Evolutionary conservation across 2,329 filamentous ascomycete species (phyloP).

Genomic region (Epichloe sibirici): DNA sequence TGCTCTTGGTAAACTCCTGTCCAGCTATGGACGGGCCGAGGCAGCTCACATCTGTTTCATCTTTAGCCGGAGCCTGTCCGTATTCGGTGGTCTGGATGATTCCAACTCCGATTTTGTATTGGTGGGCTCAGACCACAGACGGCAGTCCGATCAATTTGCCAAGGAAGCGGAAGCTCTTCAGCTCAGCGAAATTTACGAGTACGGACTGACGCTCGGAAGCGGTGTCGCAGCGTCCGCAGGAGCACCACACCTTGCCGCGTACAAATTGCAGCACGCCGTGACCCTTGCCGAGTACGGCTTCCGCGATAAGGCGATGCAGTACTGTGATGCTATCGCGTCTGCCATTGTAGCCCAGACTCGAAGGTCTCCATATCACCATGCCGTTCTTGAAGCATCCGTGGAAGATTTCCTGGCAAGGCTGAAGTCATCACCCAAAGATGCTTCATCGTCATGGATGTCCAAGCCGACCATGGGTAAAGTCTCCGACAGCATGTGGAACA

Average conservation of each 20-base stretch:
- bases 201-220: constrained; percentile 61
- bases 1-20: constrained; percentile 69
- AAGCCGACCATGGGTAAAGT: constrained; percentile 96
- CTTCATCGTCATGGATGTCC: constrained; percentile 76
- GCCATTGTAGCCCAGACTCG: constrained; percentile 72
- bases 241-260: constrained; percentile 74
- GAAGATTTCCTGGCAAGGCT: constrained; percentile 77
- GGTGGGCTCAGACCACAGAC: constrained; percentile 71
- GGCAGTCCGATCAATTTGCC: constrained; percentile 57
- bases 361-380: constrained; percentile 76
- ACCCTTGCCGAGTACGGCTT: constrained; percentile 74
- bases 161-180: constrained; percentile 78
- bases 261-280: constrained; percentile 83
- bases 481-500: constrained; percentile 77
- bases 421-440: constrained; percentile 74
- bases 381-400: constrained; percentile 57
- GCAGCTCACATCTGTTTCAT: constrained; percentile 91
- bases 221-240: constrained; percentile 37
- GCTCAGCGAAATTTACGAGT: constrained; percentile 94
- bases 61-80: constrained; percentile 58
- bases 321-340: constrained; percentile 72
- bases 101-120: constrained; percentile 66
- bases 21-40: constrained; percentile 76
- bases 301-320: constrained; percentile 72
- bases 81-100: constrained; percentile 79